Evolutionary conservation across 192 early-diverging fungal genomes (phyloP).

Genomic region (Rhizophagus clarus): DNA sequence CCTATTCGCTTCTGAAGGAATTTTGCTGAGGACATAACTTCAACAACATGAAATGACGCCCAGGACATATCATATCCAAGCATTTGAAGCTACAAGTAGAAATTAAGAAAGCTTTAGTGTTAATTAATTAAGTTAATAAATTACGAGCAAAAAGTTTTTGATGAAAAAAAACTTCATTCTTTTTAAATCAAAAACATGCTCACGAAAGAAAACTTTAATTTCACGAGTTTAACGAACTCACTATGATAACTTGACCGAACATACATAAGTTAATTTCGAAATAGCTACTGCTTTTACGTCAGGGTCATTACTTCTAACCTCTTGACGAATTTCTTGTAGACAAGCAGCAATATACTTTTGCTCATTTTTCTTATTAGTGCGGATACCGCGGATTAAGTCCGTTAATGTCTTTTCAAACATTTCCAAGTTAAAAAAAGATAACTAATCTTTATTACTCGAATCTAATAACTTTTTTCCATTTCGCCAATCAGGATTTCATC

Average conservation of each 20-base stretch:
- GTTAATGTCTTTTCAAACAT: slow-evolving; percentile 84
- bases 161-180: background rate
- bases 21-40: slow-evolving; percentile 92
- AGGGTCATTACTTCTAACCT: slow-evolving; percentile 83
- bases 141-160: background rate
- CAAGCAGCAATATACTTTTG: slow-evolving; percentile 82
- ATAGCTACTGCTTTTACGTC: slow-evolving; percentile 86
- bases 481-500: background rate
- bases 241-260: slow-evolving; percentile 12
- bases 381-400: slow-evolving; percentile 94
- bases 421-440: background rate
- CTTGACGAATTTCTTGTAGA: slow-evolving; percentile 88
- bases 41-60: slow-evolving; percentile 95
- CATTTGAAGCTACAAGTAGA: slow-evolving; percentile 80
- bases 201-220: background rate
- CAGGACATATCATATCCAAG: slow-evolving; percentile 97
- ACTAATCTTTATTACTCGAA: background rate
- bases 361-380: slow-evolving; percentile 87
- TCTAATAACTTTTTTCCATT: background rate
- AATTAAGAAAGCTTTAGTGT: background rate
- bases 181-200: background rate
- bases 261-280: slow-evolving; percentile 82
- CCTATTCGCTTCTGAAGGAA: slow-evolving; percentile 87
- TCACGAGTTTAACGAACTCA: background rate
- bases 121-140: too few species aligned